phyloP scores from a whole-genome alignment of 2,329 filamentous ascomycete species.

The Geosmithia flava region DNA sequence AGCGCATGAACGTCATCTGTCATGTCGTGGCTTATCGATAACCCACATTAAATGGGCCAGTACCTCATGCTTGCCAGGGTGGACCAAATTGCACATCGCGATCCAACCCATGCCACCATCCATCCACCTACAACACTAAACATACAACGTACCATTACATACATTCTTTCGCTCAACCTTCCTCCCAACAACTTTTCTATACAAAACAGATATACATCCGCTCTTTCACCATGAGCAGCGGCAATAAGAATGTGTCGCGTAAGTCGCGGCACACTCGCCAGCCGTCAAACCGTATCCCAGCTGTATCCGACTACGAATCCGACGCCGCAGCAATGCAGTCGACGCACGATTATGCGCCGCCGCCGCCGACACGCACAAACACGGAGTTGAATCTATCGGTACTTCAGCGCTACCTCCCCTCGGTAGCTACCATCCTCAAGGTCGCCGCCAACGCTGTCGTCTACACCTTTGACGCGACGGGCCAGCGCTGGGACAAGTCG shows the following conservation, averaged over 20 bases:
- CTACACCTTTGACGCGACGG: conserved; percentile 60
- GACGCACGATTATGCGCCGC: conserved; percentile 17
- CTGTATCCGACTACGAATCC: conserved; percentile 52
- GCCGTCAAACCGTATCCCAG: conserved; percentile 24
- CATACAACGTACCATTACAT: neutral
- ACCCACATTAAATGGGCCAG: neutral
- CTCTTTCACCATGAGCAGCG: conserved; percentile 23
- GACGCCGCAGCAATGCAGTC: conserved; percentile 37
- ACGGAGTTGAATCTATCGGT: conserved; percentile 81
- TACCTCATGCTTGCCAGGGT: neutral
- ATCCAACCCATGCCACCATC: neutral
- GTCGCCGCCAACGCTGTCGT: conserved; percentile 79
- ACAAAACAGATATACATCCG: too few relatives aligned
- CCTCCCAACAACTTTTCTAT: neutral
- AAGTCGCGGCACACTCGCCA: conserved; percentile 27
- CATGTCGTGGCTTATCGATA: neutral
- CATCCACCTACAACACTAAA: neutral
- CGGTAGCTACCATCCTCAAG: conserved; percentile 59
- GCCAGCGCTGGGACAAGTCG: conserved; percentile 69
- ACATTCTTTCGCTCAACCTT: neutral
- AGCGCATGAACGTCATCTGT: neutral
- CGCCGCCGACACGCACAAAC: conserved; percentile 53
- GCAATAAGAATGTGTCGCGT: conserved; percentile 18
- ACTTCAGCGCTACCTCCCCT: conserved; percentile 67
- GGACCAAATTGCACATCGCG: neutral